Evolutionary conservation across 2,329 filamentous ascomycete species (phyloP), one percentile per base, ranked within the genome.

Genomic region (Escovopsis sp.): DNA sequence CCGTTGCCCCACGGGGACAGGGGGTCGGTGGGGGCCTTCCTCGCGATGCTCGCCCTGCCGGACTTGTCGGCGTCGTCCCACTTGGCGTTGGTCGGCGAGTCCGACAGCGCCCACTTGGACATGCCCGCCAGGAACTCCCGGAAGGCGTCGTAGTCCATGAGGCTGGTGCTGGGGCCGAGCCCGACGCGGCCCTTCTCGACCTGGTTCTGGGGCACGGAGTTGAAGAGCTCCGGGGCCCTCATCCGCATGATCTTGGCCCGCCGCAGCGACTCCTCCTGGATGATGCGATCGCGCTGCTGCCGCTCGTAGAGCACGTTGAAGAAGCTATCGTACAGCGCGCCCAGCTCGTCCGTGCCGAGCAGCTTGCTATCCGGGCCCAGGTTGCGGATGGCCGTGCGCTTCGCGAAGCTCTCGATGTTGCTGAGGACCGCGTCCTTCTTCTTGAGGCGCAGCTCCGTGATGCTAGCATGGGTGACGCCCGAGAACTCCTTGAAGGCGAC

Each of bases 401-500:
- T 98, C 35, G 90, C 86, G 51, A 98, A 98, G 47, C 76, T 94
- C 60, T 96, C 90, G 50, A 98, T 96, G 45, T 87, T 94, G 54
- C 86, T 86, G 37, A 98, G 66, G 23, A 98, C 90, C 0, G 82
- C 79, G 50, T 90, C 84, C 58, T 96, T 96, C 58, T 96, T 92
- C 58, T 87, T 93, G 28, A 82, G 68, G 16, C 90, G 77, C 51
- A 92, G 70, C 45, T 96, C 90, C 1, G 80, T 81, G 41, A 98
- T 87, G 34, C 79, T 94, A 51, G 76, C 79, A 52, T 98, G 88
- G 0, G 90, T 98, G 46, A 98, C 94, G 28, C 79, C 84, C 0
- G 88, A 81, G 52, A 98, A 98, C 52, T 98, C 90, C 48, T 94
- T 96, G 62, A 98, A 98, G 1, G 90, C 90, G 15, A 96, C 90